Conservation (phyloP, 2,329 filamentous ascomycete genomes). For the Colletotrichum tofieldiae region DNA sequence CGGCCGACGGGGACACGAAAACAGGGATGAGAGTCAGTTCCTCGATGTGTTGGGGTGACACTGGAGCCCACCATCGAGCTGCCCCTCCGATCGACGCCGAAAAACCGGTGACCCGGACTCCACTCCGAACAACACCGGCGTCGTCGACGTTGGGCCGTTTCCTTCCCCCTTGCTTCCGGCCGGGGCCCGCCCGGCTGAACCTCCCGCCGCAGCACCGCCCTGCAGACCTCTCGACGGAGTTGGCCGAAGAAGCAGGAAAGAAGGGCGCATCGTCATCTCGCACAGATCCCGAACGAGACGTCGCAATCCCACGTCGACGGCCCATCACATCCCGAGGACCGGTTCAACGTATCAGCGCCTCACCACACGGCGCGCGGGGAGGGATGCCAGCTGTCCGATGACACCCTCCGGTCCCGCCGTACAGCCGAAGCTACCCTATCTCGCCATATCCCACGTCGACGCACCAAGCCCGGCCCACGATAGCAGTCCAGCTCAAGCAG, state of each 20-base stretch:
- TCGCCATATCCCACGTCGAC: neutral
- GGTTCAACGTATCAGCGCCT: neutral
- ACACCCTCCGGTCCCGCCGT: neutral
- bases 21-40: conserved; percentile 34
- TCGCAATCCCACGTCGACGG: conserved; percentile 10
- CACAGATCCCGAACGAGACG: neutral
- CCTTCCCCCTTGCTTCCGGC: neutral
- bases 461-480: neutral
- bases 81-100: neutral
- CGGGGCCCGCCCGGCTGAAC: conserved; percentile 1
- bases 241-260: neutral
- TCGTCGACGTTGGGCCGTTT: conserved; percentile 11
- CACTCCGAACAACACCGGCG: conserved; percentile 28
- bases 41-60: conserved; percentile 1
- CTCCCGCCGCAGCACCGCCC: neutral
- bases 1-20: neutral
- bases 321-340: conserved; percentile 17
- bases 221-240: neutral
- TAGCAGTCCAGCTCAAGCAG: neutral
- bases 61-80: neutral
- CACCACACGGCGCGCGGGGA: neutral
- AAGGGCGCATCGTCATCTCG: neutral
- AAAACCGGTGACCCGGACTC: conserved; percentile 5
- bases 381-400: neutral
- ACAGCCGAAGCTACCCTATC: conserved; percentile 40